Conservation (phyloP, 1,284 basidiomycete genomes). For the Ustilago xerochloae region DNA sequence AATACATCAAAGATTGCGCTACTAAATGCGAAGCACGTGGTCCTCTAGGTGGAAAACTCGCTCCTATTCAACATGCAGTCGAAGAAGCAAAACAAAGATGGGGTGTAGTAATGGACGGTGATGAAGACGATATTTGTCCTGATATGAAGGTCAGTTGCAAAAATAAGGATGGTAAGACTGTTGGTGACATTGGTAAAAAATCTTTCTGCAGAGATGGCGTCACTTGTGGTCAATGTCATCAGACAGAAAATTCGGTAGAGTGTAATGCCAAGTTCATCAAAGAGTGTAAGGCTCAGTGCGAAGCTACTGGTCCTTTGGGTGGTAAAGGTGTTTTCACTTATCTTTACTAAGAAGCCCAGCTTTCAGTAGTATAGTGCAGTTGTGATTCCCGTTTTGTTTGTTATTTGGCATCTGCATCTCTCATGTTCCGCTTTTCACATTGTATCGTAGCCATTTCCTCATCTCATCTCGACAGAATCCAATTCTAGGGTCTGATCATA, state of each 20-base stretch:
- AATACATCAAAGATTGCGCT: conserved; percentile 40
- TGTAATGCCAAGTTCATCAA: conserved; percentile 45
- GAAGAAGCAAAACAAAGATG: neutral
- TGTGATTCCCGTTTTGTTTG: neutral
- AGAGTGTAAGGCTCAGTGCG: conserved; percentile 51
- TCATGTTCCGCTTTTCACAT: neutral
- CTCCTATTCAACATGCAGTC: neutral
- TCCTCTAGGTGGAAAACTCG: conserved; percentile 43
- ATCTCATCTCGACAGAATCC: neutral
- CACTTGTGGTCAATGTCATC: conserved; percentile 42
- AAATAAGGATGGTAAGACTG: conserved; percentile 43
- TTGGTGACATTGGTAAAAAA: conserved; percentile 49
- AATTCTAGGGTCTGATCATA: neutral
- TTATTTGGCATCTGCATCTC: neutral
- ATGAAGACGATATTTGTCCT: conserved; percentile 51
- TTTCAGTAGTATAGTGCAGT: neutral
- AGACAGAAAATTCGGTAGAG: conserved; percentile 48
- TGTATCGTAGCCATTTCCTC: no score
- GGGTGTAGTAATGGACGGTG: conserved; percentile 6
- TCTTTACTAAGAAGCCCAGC: conserved; percentile 11
- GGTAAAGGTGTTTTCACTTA: conserved; percentile 42
- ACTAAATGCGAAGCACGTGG: conserved; percentile 41
- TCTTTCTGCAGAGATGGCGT: conserved; percentile 46
- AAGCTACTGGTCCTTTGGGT: conserved; percentile 49
- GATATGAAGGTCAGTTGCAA: conserved; percentile 49